Conservation (phyloP, 306 rosid species). For the Betula pendula region DNA sequence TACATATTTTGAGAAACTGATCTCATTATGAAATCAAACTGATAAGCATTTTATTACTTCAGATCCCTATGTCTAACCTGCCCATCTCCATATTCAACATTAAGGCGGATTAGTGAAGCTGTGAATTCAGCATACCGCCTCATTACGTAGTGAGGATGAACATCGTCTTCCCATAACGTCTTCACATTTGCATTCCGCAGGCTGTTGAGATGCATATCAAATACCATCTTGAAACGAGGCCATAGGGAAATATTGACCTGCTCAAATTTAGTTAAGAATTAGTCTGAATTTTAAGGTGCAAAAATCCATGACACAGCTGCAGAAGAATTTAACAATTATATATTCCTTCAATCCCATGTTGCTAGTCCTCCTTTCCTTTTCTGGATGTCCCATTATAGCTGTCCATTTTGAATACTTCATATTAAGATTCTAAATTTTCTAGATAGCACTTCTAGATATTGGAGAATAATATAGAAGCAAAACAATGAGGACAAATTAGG, state of each 20-base stretch:
- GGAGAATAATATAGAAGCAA: neutral
- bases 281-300: conserved; percentile 16
- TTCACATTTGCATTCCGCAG: conserved; percentile 80
- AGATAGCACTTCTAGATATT: neutral
- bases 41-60: conserved; percentile 1
- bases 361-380: neutral
- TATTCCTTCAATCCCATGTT: neutral
- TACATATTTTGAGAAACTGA: conserved; percentile 7
- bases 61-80: conserved; percentile 57
- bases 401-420: neutral
- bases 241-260: conserved; percentile 91
- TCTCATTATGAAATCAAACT: conserved; percentile 18
- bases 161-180: conserved; percentile 96
- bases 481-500: neutral
- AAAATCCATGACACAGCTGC: conserved; percentile 7
- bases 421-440: neutral
- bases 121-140: conserved; percentile 98
- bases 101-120: conserved; percentile 88
- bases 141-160: conserved; percentile 98
- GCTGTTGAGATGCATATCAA: conserved; percentile 95
- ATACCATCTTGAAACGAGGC: conserved; percentile 98
- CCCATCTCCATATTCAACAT: conserved; percentile 88
- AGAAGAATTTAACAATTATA: conserved; percentile 14
- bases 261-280: conserved; percentile 31
- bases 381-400: neutral